Evolutionary conservation across 1,139 yeast genomes (phyloP), one percentile per base, ranked within the genome.

Genomic region (Sugiyamaella japonica): DNA sequence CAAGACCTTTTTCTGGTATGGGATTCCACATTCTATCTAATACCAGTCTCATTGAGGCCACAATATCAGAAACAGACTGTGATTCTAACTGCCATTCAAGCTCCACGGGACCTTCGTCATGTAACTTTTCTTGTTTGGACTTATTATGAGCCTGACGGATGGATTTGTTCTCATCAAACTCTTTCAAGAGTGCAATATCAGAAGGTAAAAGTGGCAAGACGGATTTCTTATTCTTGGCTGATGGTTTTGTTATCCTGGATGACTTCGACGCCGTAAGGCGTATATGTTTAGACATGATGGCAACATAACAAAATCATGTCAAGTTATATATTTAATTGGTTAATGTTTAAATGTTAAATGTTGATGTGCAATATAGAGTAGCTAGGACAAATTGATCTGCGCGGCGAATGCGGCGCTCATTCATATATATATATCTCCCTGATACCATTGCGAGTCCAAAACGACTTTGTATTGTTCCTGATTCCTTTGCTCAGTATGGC

Each of bases 261-360:
- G 59, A 43, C 7, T 50, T 39, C 1, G 60, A 58, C 13, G 59
- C 61, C 74, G 80, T 80, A 77, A 76, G 62, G 72, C 79, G 62
- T 74, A 79, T 62, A 12, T 40, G 49, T 36, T 36, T 45, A 17
- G 41, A n/a, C 49, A 45, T 45, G 34, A 29, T 12, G 34, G 34
- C 5, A 20, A 6, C 25, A 20, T 20, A 3, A 20, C 25, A 20
- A 6, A 20, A 20, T 20, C 25, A 20, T 20, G 25, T 20, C 3
- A 20, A 20, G n/a, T n/a, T 20, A 6, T 20, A 20, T 6, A 20
- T 20, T 20, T 20, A 20, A 3, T 20, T 20, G 25, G 25, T 20
- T 20, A 3, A 20, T 29, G 34, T 9, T 29, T 29, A 29, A 9
- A 29, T 29, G 34, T 29, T 29, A 9, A 12, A 29, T 29, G 8